Conservation (phyloP, 108 stramenopile species). For the Stephanodiscus minutulus region DNA sequence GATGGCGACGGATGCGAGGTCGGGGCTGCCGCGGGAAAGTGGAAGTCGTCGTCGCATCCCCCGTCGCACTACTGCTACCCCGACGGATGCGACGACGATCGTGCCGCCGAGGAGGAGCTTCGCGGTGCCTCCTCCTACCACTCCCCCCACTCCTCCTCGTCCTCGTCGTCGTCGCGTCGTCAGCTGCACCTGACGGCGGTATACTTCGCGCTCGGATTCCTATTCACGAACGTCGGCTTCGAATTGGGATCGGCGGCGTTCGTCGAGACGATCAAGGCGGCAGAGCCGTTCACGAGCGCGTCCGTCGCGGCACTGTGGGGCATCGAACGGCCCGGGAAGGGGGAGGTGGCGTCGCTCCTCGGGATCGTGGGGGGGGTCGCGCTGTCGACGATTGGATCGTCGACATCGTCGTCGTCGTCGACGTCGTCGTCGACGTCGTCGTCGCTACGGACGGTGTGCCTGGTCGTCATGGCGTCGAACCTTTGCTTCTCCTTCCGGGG, state of each 20-base stretch:
- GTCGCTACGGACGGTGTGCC: slow-evolving; percentile 38
- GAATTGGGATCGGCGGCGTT: slow-evolving; percentile 63
- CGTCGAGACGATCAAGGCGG: slow-evolving; percentile 88
- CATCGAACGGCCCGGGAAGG: slow-evolving; percentile 55
- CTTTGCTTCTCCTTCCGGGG: slow-evolving; percentile 87
- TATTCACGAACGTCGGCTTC: slow-evolving; percentile 73
- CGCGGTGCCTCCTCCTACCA: not conserved
- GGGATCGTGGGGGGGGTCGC: slow-evolving; percentile 71
- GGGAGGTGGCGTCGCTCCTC: slow-evolving; percentile 56
- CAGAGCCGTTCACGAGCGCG: slow-evolving; percentile 83
- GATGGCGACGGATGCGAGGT: not conserved
- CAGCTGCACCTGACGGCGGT: slow-evolving; percentile 53
- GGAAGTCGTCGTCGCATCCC: too few relatives aligned
- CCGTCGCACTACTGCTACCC: too few relatives aligned
- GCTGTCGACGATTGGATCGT: slow-evolving; percentile 62
- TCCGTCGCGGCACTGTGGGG: slow-evolving; percentile 67
- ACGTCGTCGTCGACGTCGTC: not conserved
- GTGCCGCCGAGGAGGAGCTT: not conserved
- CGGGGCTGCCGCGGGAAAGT: too few relatives aligned
- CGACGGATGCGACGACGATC: not conserved
- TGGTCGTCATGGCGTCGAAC: slow-evolving; percentile 74
- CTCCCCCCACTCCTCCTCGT: slow-evolving; percentile 5
- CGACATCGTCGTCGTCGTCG: not conserved
- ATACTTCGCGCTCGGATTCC: slow-evolving; percentile 74
- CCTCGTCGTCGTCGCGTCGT: slow-evolving; percentile 5